A percentile compares a stretch with the other conserved stretches of the same genome.
phyloP scores from a whole-genome alignment of 805 yeast species.

The Barnettozyma wickerhamii region DNA sequence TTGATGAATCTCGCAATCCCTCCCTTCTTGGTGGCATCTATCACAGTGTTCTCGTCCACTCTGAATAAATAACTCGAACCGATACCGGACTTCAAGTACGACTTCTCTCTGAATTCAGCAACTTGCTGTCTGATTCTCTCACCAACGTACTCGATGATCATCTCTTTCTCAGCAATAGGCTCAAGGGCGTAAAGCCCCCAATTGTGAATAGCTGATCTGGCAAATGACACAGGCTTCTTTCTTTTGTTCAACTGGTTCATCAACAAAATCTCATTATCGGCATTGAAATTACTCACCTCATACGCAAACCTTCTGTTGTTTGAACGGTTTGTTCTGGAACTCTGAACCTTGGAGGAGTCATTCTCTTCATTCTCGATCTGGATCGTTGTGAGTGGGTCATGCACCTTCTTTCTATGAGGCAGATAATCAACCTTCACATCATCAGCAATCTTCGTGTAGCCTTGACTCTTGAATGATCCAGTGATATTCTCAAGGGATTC shows the following conservation, averaged over 20 bases:
- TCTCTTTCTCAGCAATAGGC: slow-evolving; percentile 92
- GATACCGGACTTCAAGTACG: slow-evolving; percentile 84
- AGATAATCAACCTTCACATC: slow-evolving; percentile 67
- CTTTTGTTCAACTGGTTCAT: slow-evolving; percentile 86
- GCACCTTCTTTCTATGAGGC: slow-evolving; percentile 72
- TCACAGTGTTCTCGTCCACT: slow-evolving; percentile 89
- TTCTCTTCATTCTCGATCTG: slow-evolving; percentile 55
- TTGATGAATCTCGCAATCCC: slow-evolving; percentile 96
- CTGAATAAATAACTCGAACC: slow-evolving; percentile 93
- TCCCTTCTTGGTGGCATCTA: slow-evolving; percentile 96
- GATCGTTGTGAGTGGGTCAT: slow-evolving; percentile 71
- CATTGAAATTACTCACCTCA: slow-evolving; percentile 78
- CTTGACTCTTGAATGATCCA: slow-evolving; percentile 69
- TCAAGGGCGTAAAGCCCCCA: slow-evolving; percentile 98
- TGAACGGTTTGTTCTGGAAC: slow-evolving; percentile 83
- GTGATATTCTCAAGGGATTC: slow-evolving; percentile 35
- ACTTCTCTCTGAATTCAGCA: slow-evolving; percentile 86
- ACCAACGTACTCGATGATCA: slow-evolving; percentile 98
- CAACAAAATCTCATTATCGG: slow-evolving; percentile 76
- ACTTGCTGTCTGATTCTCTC: slow-evolving; percentile 90
- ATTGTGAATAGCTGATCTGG: slow-evolving; percentile 93
- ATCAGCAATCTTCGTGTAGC: slow-evolving; percentile 70
- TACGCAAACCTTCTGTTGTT: slow-evolving; percentile 85
- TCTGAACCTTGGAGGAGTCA: slow-evolving; percentile 42
- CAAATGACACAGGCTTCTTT: slow-evolving; percentile 93